Evolutionary conservation across 805 yeast species (phyloP).

Genomic region (Kregervanrija pseudodelftensis): DNA sequence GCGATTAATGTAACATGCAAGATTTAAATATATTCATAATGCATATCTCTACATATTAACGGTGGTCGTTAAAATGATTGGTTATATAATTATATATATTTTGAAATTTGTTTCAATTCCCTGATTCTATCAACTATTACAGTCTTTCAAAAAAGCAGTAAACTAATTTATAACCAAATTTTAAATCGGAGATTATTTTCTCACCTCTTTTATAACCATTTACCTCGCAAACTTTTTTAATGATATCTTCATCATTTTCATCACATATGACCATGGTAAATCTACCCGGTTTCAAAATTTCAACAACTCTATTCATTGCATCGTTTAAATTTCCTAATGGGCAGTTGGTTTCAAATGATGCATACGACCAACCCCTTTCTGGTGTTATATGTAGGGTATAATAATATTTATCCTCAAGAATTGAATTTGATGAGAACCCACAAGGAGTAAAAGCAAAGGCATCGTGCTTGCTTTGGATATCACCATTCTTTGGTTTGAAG

Average conservation of each 20-base stretch:
- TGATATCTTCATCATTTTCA: neutral
- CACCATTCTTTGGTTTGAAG: conserved; percentile 5
- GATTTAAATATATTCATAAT: too few relatives aligned
- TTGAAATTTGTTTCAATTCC: too few relatives aligned
- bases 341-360: conserved; percentile 88
- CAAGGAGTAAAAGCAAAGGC: conserved; percentile 91
- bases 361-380: conserved; percentile 90
- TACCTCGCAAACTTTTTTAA: conserved; percentile 23
- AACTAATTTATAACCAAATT: conserved; percentile 59
- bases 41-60: too few relatives aligned
- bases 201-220: conserved; percentile 57
- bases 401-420: conserved; percentile 49
- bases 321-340: conserved; percentile 40
- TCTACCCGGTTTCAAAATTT: conserved; percentile 65
- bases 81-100: too few relatives aligned
- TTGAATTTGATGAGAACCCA: conserved; percentile 87
- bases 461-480: conserved; percentile 44
- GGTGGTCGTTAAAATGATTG: too few relatives aligned
- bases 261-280: conserved; percentile 34
- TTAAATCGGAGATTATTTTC: conserved; percentile 65
- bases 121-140: neutral
- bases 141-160: conserved; percentile 55
- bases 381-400: conserved; percentile 93
- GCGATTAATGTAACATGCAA: too few relatives aligned
- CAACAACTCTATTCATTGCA: conserved; percentile 45